Evolutionary conservation across 306 rosid species (phyloP), one percentile per base, ranked within the genome.

Genomic region (Vigna trinervia): DNA sequence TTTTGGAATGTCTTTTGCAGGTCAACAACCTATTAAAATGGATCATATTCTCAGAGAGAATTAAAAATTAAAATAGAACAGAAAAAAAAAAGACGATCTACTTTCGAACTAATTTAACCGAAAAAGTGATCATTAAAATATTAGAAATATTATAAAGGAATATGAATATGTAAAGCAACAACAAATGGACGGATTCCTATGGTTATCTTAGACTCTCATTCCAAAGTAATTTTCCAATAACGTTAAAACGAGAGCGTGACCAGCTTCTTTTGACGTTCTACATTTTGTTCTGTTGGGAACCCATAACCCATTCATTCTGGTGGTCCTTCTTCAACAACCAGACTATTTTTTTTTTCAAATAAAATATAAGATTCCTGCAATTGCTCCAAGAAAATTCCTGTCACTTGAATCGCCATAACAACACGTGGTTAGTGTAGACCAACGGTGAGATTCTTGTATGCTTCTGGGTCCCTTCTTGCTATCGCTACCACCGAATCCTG

Each of bases 401-500:
- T 30, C 34, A 3, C 34, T 30, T 26, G 61, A 9, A 78, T 69
- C 57, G 5, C n/a, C 0, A n/a, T 1, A n/a, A 30, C 8, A 36
- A 79, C 85, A 77, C 83, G 84, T 64, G 66, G 74, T 46, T 10
- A 10, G 6, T 6, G 13, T 20, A 6, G 4, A 51, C 20, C 30
- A 23, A 23, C 28, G 67, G 73, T 43, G 70, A 82, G 81, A 82
- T 79, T 74, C 81, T 74, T 38, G 46, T 34, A 36, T 36, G 19
- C 45, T 63, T 53, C 48, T 22, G 71, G 47, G 50, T 39, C 59
- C 41, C n/a, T 75, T 77, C 73, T 51, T 50, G 54, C 52, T 58
- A 39, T 76, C 62, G 53, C 63, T 63, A 22, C 75, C n/a, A 34
- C 36, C 45, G 80, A 77, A 87, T 87, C 82, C 41, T 36, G 28